These are phyloP conservation scores for Auricularia auricula-judae DNA, from an alignment of 768 basidiomycete species.

Conservation along the genomic window DNA sequence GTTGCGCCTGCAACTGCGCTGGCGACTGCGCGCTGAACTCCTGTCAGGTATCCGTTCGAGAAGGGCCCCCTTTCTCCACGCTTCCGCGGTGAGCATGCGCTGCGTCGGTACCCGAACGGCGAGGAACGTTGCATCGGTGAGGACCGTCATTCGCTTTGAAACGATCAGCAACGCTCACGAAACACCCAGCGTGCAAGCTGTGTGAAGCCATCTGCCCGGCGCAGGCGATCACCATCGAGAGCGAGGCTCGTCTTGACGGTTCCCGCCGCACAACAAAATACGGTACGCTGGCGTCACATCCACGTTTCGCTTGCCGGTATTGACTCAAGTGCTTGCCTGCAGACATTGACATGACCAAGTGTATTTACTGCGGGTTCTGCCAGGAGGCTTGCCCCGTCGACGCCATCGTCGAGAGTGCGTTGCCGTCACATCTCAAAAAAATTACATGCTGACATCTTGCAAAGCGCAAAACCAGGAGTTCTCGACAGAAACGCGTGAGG, in stretches of 20 bases:
- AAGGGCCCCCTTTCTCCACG: slow-evolving; percentile 96
- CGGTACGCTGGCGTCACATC: slow-evolving; percentile 36
- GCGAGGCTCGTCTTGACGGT: slow-evolving; percentile 90
- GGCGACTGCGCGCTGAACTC: slow-evolving; percentile 12
- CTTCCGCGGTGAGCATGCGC: slow-evolving; percentile 96
- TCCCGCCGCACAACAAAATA: slow-evolving; percentile 97
- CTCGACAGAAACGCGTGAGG: slow-evolving; percentile 95
- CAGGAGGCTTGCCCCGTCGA: slow-evolving; percentile 99
- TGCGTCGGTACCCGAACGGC: slow-evolving; percentile 91
- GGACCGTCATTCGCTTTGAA: slow-evolving; percentile 18
- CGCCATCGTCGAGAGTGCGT: slow-evolving; percentile 96
- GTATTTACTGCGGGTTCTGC: slow-evolving; percentile 99
- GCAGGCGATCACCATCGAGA: slow-evolving; percentile 98
- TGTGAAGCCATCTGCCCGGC: slow-evolving; percentile 99
- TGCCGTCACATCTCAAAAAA: slow-evolving; percentile 1
- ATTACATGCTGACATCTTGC: slow-evolving; percentile 8
- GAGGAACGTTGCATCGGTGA: slow-evolving; percentile 97
- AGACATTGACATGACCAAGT: slow-evolving; percentile 99
- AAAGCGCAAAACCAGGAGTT: slow-evolving; percentile 95
- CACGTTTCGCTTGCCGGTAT: slow-evolving; percentile 6
- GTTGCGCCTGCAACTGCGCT: background rate
- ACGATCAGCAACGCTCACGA: background rate
- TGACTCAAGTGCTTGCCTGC: slow-evolving; percentile 4
- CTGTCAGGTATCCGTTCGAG: slow-evolving; percentile 80
- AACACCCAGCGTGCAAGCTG: slow-evolving; percentile 77